phyloP scores from a whole-genome alignment of 495 filamentous ascomycete species.

The Jackrogersella minutella region DNA sequence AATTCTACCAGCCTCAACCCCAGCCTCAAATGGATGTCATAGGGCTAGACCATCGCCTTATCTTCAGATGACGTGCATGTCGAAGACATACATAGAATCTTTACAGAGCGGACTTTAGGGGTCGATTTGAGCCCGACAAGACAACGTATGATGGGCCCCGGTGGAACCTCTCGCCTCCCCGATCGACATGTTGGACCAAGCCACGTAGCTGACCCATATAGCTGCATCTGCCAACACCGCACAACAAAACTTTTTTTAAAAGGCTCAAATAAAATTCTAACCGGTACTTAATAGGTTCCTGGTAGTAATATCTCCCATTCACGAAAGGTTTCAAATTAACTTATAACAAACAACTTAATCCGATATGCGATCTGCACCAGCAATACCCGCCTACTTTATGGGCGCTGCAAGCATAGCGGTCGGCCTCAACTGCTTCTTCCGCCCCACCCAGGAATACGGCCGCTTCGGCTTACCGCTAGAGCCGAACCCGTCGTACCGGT shows the following conservation, averaged over 20 bases:
- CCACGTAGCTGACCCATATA: constrained; percentile 5
- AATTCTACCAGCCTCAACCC: too few species aligned
- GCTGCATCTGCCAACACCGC: not conserved
- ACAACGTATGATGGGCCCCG: not conserved
- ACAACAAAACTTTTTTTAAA: not conserved
- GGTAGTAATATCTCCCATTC: not conserved
- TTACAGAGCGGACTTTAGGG: too few species aligned
- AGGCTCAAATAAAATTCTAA: not conserved
- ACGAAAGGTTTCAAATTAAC: not conserved
- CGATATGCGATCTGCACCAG: not conserved
- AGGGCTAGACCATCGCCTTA: too few species aligned
- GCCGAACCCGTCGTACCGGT: not conserved
- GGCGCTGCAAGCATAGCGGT: not conserved
- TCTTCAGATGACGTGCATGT: too few species aligned
- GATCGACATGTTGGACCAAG: not conserved
- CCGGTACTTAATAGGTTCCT: not conserved
- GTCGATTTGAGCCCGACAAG: not conserved
- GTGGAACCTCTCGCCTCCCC: not conserved
- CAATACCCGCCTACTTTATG: constrained; percentile 10
- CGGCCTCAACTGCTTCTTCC: constrained; percentile 16
- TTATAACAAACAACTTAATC: not conserved
- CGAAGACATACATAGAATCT: too few species aligned
- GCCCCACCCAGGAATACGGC: constrained; percentile 14
- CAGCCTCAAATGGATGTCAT: too few species aligned
- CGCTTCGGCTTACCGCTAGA: constrained; percentile 9